Base-by-base conservation (phyloP, 192 early-diverging fungal species). In the Neocallimastix lanati region DNA sequence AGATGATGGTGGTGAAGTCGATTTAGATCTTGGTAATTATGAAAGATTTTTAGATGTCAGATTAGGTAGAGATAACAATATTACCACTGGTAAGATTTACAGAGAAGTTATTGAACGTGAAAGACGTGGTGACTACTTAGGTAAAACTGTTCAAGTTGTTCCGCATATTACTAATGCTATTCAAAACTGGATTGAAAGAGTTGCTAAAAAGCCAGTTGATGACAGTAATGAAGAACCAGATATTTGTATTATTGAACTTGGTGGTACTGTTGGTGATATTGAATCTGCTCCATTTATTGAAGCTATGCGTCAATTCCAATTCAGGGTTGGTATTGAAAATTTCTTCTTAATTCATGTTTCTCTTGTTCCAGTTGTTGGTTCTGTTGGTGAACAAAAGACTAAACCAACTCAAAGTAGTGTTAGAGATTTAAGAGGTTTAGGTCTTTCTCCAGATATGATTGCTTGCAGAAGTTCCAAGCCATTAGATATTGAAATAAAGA, bases 221-320 rank as follows among this genome's bases (percentile, higher is more conserved):
- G 90, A 93, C 29, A 83, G 85, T 82, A 93, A 91, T 25, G 84
- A 91, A 82, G 88, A 87, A 79, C 97, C 97, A 67, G 96, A 98
- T 85, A 93, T 98, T 35, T 99, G 97, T 87, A 98, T 99, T 78
- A 92, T 99, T 79, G 97, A 99, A 86, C 87, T 99, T 37, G 96
- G 97, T 83, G 97, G 97, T 78, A 98, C 96, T 76, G 96, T 99
- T 21, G 97, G 97, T 82, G 97, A 99, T 83, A 98, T 99, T 82
- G 97, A 99, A 85, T 96, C 95, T 28, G 96, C 96, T 76, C 97
- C 96, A n/a, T 99, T 98, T 82, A 92, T 98, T 80, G 97, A 99
- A 87, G 97, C 97, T 29, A 96, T 99, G 94, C 93, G 97, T 80
- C 97, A 99, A 86, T 99, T 99, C 91, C 98, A 99, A 85, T 98